These are phyloP conservation scores for Malassezia caprae DNA, from an alignment of 1,284 basidiomycete genomes.

Conservation along the genomic window DNA sequence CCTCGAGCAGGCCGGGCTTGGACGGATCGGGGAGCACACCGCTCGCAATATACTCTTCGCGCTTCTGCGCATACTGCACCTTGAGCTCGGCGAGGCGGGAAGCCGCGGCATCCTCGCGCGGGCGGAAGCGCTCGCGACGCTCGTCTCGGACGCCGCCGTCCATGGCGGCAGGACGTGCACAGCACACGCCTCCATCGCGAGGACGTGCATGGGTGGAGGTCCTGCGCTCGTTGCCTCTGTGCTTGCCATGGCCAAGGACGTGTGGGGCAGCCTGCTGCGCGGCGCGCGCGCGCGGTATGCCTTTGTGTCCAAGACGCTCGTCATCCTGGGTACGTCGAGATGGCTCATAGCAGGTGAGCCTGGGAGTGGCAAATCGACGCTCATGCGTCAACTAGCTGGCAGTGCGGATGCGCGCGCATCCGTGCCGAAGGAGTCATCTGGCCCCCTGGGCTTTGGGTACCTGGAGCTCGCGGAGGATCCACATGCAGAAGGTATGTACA, in stretches of 20 bases:
- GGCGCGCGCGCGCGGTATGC: constrained; percentile 3
- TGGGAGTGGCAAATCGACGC: constrained; percentile 13
- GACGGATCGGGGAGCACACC: constrained; percentile 78
- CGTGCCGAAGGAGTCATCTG: constrained; percentile 2
- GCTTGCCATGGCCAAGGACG: neutral
- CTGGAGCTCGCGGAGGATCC: constrained; percentile 39
- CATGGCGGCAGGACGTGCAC: constrained; percentile 4
- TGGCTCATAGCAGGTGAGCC: constrained; percentile 6
- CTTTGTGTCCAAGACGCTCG: constrained; percentile 8
- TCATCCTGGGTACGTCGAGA: constrained; percentile 8
- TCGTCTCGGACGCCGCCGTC: constrained; percentile 11
- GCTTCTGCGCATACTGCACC: constrained; percentile 59
- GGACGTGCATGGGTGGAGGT: neutral
- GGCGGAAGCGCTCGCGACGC: constrained; percentile 14
- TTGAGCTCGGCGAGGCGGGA: constrained; percentile 48
- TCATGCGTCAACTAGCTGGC: constrained; percentile 2
- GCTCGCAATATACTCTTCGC: constrained; percentile 65
- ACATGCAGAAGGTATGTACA: constrained; percentile 24
- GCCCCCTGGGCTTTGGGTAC: constrained; percentile 31
- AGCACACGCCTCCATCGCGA: constrained; percentile 10
- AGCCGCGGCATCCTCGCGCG: constrained; percentile 8
- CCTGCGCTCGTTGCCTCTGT: neutral
- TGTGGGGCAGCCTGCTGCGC: constrained; percentile 10
- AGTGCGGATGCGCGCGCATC: neutral
- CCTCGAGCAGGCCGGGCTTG: constrained; percentile 66